Percentiles rank a stretch among this genome's conserved stretches.
Conservation (phyloP, 1,139 yeast genomes). For the Maudiozyma humilis region DNA sequence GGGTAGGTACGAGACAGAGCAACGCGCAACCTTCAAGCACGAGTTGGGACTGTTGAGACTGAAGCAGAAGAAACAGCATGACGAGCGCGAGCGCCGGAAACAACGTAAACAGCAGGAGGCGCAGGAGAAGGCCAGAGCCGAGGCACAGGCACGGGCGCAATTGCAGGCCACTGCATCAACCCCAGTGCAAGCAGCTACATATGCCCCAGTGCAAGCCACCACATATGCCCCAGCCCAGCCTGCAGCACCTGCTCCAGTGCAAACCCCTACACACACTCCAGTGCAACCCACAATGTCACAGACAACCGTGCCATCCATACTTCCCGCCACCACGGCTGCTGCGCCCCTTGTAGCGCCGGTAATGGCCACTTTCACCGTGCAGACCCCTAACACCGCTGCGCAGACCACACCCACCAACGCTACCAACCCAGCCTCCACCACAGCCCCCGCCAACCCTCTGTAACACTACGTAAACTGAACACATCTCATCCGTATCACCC, state of each 20-base stretch:
- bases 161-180: not conserved
- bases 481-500: no score
- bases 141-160: no score
- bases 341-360: no score
- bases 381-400: no score
- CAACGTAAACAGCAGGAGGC: conserved; percentile 15
- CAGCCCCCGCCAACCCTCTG: no score
- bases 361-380: no score
- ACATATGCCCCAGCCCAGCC: not conserved
- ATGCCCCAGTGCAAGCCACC: not conserved
- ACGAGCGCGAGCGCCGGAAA: conserved; percentile 26
- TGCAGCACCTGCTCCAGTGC: not conserved
- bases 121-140: conserved; percentile 5
- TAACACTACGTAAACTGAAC: no score
- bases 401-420: no score
- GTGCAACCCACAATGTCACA: no score
- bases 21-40: conserved; percentile 20
- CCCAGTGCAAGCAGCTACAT: not conserved
- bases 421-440: no score
- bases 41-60: conserved; percentile 22
- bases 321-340: no score
- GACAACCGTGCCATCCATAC: no score
- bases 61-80: conserved; percentile 22
- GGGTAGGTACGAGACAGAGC: conserved; percentile 17
- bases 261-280: not conserved